phyloP scores from a whole-genome alignment of 139 green algal genomes.

The Micractinium conductrix region DNA sequence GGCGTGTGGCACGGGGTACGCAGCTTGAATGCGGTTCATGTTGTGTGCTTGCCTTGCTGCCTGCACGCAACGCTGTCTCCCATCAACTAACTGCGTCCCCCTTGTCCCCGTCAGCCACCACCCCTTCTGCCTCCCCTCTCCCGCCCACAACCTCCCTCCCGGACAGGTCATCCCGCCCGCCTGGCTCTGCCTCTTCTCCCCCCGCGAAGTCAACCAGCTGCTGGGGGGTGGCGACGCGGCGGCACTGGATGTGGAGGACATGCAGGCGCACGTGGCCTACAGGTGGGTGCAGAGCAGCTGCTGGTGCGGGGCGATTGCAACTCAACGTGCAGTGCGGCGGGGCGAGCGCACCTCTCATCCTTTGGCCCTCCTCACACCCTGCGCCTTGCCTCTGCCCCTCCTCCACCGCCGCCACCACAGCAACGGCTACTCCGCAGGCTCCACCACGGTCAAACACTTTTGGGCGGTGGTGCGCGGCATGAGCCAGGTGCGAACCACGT shows the following conservation, averaged over 20 bases:
- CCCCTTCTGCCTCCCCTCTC: neutral
- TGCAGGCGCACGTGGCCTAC: conserved; percentile 70
- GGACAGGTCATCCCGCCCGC: conserved; percentile 52
- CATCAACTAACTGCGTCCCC: too few species aligned
- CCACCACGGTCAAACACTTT: conserved; percentile 79
- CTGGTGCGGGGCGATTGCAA: too few species aligned
- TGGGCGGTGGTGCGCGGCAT: conserved; percentile 81
- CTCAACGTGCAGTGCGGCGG: neutral
- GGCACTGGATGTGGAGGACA: conserved; percentile 79
- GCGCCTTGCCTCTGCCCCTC: neutral
- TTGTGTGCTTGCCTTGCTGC: too few species aligned
- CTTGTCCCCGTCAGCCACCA: neutral
- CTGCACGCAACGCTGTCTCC: too few species aligned
- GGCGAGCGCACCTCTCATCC: neutral
- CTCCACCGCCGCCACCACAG: neutral
- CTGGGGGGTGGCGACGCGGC: conserved; percentile 63
- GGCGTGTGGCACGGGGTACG: neutral
- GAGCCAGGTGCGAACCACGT: conserved; percentile 11
- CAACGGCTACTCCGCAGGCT: conserved; percentile 64
- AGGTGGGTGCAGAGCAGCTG: conserved; percentile 17
- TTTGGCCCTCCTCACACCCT: neutral
- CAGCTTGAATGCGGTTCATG: neutral
- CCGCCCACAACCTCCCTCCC: neutral
- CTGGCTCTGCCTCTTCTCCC: conserved; percentile 86
- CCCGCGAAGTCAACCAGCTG: conserved; percentile 85